A percentile compares a stretch with the other conserved stretches of the same genome.
phyloP scores from a whole-genome alignment of 768 basidiomycete genomes.

The Phylloporus sp. region DNA sequence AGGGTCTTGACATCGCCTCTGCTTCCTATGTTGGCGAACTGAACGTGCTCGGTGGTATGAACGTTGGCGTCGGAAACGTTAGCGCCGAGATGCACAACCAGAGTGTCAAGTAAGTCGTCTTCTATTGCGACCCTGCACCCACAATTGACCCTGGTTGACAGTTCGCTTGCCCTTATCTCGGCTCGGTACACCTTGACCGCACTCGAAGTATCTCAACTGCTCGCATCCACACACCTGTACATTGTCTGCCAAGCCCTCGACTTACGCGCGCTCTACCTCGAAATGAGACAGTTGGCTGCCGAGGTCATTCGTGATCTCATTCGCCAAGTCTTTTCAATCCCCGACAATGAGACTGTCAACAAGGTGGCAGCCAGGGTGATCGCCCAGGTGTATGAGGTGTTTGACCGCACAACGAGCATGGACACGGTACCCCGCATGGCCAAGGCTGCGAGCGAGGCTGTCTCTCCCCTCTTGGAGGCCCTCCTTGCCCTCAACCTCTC shows the following conservation, averaged over 20 bases:
- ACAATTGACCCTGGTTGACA: slow-evolving; percentile 23
- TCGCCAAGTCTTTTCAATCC: slow-evolving; percentile 9
- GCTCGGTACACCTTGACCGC: slow-evolving; percentile 76
- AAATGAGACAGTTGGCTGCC: slow-evolving; percentile 43
- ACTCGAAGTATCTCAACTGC: slow-evolving; percentile 70
- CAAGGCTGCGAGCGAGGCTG: slow-evolving; percentile 60
- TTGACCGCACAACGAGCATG: slow-evolving; percentile 69
- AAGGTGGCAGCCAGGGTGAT: slow-evolving; percentile 31
- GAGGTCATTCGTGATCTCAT: slow-evolving; percentile 21
- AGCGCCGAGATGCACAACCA: slow-evolving; percentile 93
- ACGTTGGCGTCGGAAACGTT: slow-evolving; percentile 81
- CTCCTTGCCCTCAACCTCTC: slow-evolving; percentile 13
- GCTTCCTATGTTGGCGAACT: slow-evolving; percentile 83
- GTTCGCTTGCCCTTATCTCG: slow-evolving; percentile 81
- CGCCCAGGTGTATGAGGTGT: slow-evolving; percentile 41
- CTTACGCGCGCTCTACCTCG: slow-evolving; percentile 68
- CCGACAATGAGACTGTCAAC: slow-evolving; percentile 9
- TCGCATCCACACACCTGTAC: slow-evolving; percentile 75
- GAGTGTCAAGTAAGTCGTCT: slow-evolving; percentile 69
- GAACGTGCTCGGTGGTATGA: slow-evolving; percentile 67
- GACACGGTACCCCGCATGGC: slow-evolving; percentile 69
- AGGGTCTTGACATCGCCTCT: slow-evolving; percentile 80
- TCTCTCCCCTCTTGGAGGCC: slow-evolving; percentile 57
- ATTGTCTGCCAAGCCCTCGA: slow-evolving; percentile 81
- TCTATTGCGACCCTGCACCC: too few relatives aligned